Base-by-base conservation (phyloP, 257 asterid species). In the Gynochthodes officinalis region DNA sequence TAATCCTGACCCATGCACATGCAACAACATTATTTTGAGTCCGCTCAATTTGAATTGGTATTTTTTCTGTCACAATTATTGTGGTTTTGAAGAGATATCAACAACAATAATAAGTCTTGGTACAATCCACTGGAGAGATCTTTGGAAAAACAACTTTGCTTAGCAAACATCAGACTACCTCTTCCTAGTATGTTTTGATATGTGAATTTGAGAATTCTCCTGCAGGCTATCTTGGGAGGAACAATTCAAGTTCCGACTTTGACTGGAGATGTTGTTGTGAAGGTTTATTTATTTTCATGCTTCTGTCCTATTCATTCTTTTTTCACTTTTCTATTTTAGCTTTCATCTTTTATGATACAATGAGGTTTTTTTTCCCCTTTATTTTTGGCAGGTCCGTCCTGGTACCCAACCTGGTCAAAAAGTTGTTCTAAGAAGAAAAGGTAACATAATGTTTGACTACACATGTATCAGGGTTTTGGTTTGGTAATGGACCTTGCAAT, bases 391-490 rank as follows among this genome's bases (percentile, higher is more conserved):
- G 76, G 70, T 33, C 13, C 97, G 91, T 25, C 86, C 97, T 9
- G 98, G 98, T 71, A 89, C 97, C 57, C 97, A 94, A 82, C 97
- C 97, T 72, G 97, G 99, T 62, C 97, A 94, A 74, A 91, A 94
- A 85, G 97, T 94, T 74, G 95, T 89, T 73, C 79, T 94, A 76
- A 87, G 62, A 87, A 89, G 82, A 75, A 94, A 89, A 81, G 96
- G 97, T 91, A 82, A 42, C 19, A 30, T 35, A 23, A 39, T 48
- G 64, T 65, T 25, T 43, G 70, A 10, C 15, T 68, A 28, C 62
- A 25, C 13, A 16, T 16, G 18, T 60, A 23, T 9, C 64, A 27
- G 35, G 15, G 12, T 4, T 69, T 32, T 25, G 55, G 10, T 32
- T 68, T 21, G 21, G 23, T 37, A 10, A 3, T 40, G 30, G 70